Evolutionary conservation across 2,329 filamentous ascomycete species (phyloP).

Genomic region (Phialophora macrospora): DNA sequence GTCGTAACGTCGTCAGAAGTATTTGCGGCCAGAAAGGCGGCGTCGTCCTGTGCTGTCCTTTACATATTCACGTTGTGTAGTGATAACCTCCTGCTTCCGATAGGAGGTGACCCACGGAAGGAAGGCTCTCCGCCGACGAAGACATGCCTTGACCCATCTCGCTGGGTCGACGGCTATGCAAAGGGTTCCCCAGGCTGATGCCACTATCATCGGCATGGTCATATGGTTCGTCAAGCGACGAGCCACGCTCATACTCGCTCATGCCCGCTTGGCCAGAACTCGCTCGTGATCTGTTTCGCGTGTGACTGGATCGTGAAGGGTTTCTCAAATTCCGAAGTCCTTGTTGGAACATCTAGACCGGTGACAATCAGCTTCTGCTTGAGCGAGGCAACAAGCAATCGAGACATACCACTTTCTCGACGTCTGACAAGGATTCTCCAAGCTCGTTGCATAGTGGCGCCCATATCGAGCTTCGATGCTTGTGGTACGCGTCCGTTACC

Average conservation of each 20-base stretch:
- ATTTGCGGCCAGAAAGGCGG: background rate
- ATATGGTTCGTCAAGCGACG: constrained; percentile 21
- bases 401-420: constrained; percentile 78
- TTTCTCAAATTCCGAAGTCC: constrained; percentile 64
- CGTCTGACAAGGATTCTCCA: constrained; percentile 64
- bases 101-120: constrained; percentile 25
- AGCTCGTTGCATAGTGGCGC: constrained; percentile 68
- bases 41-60: constrained; percentile 1
- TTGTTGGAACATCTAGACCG: constrained; percentile 63
- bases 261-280: constrained; percentile 30
- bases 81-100: constrained; percentile 24
- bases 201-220: constrained; percentile 40
- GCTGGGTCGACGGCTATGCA: constrained; percentile 34
- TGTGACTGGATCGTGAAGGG: constrained; percentile 26
- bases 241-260: constrained; percentile 26
- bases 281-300: constrained; percentile 28
- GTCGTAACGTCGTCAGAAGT: constrained; percentile 19
- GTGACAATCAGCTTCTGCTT: background rate
- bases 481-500: constrained; percentile 78
- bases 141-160: constrained; percentile 19
- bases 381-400: background rate
- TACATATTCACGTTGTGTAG: constrained; percentile 19
- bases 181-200: constrained; percentile 28
- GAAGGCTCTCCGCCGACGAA: constrained; percentile 26
- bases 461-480: constrained; percentile 77